Evolutionary conservation across 2,329 filamentous ascomycete species (phyloP), one percentile per base, ranked within the genome.

Genomic region (Sclerotinia spermophila): DNA sequence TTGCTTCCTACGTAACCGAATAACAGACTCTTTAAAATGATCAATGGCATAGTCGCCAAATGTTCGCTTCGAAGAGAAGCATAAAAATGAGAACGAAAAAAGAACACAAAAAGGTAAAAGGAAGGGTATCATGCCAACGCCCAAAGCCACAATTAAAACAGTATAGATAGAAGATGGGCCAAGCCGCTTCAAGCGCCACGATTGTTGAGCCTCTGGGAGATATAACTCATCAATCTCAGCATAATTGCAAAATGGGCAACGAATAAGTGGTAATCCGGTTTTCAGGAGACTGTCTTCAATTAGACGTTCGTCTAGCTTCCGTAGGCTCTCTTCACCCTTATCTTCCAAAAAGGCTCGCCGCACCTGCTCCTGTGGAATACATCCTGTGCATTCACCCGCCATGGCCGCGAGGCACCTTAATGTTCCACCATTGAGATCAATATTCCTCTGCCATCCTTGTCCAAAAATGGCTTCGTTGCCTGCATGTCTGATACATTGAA

Each of bases 211-310:
- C 60, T 81, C 81, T 17, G 88, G 89, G 33, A 90, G 83, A 78
- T 92, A 92, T 27, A 91, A 82, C 70, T 92, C 90, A 80, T 97
- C 93, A 38, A 94, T 85, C 82, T 98, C 96, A 44, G 93, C 93
- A 78, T 98, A 99, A 74, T 86, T 86, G 83, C 95, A 99, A 79
- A 96, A 97, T 0, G 94, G 94, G 77, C 96, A 98, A 53, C 90
- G 89, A 62, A 96, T 85, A 2, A 98, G 86, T 4, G 92, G 90
- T 10, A 97, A 81, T 33, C 88, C 86, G 35, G 91, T 92, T 70
- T 91, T 89, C 38, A 92, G 81, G 1, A 99, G 85, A 30, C 85
- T 88, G 75, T 97, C 92, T 71, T 91, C 90, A 4, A 92, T 90
- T 35, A 96, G 84, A 42, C 93, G 89, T 74, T 92, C 89, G 78